phyloP scores from a whole-genome alignment of 306 rosid genomes.

The Canavalia gladiata region DNA sequence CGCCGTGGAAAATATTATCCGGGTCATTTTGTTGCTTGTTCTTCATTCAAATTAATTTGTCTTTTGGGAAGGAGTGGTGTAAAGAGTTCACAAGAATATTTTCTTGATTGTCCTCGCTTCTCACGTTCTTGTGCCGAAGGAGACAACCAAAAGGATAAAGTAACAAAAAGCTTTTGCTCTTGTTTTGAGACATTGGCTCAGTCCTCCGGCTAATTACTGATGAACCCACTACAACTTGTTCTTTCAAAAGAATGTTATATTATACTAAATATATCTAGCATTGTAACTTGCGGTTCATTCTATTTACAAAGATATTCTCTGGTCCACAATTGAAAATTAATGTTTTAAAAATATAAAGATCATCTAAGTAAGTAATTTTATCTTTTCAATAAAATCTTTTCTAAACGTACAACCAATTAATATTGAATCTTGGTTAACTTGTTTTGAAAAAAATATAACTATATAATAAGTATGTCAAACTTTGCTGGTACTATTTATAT shows the following conservation, averaged over 20 bases:
- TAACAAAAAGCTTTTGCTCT: conserved; percentile 53
- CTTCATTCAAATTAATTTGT: not conserved
- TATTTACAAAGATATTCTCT: too few species aligned
- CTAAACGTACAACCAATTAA: too few species aligned
- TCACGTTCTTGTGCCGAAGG: conserved; percentile 36
- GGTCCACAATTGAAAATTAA: too few species aligned
- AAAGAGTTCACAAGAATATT: conserved; percentile 49
- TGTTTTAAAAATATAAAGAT: too few species aligned
- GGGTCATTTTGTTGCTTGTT: not conserved
- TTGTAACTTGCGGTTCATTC: too few species aligned
- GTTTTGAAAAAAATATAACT: too few species aligned
- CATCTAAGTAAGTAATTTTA: too few species aligned
- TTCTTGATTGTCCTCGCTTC: conserved; percentile 22
- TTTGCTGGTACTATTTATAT: too few species aligned
- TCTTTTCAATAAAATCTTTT: too few species aligned
- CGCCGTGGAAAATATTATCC: not conserved
- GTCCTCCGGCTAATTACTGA: conserved; percentile 57
- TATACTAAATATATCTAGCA: not conserved
- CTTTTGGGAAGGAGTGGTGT: conserved; percentile 52
- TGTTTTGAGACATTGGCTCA: conserved; percentile 62
- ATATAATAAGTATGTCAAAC: too few species aligned
- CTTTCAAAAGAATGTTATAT: conserved; percentile 52
- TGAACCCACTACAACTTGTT: conserved; percentile 78
- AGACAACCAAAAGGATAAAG: conserved; percentile 56
- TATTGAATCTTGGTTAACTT: too few species aligned